phyloP scores from a whole-genome alignment of 129 eudicot species.

The Erigeron canadensis region DNA sequence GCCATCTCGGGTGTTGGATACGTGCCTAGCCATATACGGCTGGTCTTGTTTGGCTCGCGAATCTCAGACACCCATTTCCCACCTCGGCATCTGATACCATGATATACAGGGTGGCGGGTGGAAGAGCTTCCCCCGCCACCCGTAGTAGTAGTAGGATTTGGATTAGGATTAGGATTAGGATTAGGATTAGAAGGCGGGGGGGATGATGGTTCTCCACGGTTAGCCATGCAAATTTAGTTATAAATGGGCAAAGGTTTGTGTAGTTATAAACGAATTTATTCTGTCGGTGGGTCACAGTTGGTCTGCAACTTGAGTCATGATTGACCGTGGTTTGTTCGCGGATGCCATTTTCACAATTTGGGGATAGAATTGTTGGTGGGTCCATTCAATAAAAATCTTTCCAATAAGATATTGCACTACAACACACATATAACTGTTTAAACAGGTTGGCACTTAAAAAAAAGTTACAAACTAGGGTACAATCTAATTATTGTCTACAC shows the following conservation, averaged over 20 bases:
- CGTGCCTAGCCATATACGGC: slow-evolving; percentile 74
- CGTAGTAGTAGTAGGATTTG: too few relatives aligned
- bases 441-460: too few relatives aligned
- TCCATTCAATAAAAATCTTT: too few relatives aligned
- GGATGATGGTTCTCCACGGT: slow-evolving; percentile 1
- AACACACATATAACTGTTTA: too few relatives aligned
- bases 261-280: neutral
- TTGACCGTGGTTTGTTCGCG: slow-evolving; percentile 2
- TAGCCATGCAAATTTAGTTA: slow-evolving; percentile 21
- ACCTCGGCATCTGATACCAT: slow-evolving; percentile 53
- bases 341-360: neutral
- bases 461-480: too few relatives aligned
- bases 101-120: slow-evolving; percentile 31
- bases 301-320: neutral
- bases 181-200: neutral
- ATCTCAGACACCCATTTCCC: slow-evolving; percentile 84
- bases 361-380: too few relatives aligned
- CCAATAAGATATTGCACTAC: too few relatives aligned
- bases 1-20: slow-evolving; percentile 73
- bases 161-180: neutral
- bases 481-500: too few relatives aligned
- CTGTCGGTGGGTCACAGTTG: slow-evolving; percentile 15
- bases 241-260: neutral
- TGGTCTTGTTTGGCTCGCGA: slow-evolving; percentile 60
- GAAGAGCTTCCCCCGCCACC: slow-evolving; percentile 18